These are phyloP conservation scores for Fusarium bulbicola DNA, from an alignment of 2,329 filamentous ascomycete species.

Conservation along the genomic window DNA sequence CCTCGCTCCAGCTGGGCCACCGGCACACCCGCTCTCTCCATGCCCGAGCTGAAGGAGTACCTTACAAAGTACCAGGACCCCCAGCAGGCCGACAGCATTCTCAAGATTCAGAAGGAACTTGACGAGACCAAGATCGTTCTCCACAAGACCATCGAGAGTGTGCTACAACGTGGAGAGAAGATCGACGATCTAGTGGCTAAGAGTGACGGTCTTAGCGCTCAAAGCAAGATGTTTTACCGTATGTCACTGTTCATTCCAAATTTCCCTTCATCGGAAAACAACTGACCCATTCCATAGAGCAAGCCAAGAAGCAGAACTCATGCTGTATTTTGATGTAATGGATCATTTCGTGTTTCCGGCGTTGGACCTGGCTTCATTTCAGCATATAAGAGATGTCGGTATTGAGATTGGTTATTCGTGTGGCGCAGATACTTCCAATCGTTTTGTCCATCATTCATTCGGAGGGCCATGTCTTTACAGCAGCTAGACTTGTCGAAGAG, in stretches of 20 bases:
- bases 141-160: constrained; percentile 94
- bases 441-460: constrained; percentile 40
- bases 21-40: constrained; percentile 62
- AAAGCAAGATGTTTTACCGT: constrained; percentile 99
- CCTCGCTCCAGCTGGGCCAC: constrained; percentile 74
- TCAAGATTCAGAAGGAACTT: constrained; percentile 95
- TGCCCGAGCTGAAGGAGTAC: constrained; percentile 84
- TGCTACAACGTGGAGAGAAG: constrained; percentile 91
- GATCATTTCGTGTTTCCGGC: constrained; percentile 42
- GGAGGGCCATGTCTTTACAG: constrained; percentile 32
- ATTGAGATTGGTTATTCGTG: constrained; percentile 47
- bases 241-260: constrained; percentile 43
- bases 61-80: constrained; percentile 82
- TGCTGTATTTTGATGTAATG: constrained; percentile 76
- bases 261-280: background rate
- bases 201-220: constrained; percentile 86
- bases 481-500: constrained; percentile 25
- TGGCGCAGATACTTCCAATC: constrained; percentile 42
- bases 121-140: constrained; percentile 98
- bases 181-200: constrained; percentile 94
- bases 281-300: constrained; percentile 49
- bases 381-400: constrained; percentile 42
- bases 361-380: constrained; percentile 46
- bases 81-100: constrained; percentile 86
- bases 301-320: constrained; percentile 84